phyloP scores from a whole-genome alignment of 2,329 filamentous ascomycete genomes.

The Fusarium sp. region DNA sequence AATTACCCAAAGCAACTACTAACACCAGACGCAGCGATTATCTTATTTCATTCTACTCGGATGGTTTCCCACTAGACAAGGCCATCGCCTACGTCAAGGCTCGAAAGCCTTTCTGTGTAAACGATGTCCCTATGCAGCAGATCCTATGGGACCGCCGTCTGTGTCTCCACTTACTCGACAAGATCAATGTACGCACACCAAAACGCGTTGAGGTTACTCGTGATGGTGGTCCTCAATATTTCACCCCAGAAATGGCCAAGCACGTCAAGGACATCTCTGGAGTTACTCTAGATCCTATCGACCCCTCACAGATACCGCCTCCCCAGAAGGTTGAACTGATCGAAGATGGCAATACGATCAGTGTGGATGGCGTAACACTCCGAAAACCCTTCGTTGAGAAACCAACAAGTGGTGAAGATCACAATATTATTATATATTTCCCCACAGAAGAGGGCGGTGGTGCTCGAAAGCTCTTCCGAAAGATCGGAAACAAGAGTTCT shows the following conservation, averaged over 20 bases:
- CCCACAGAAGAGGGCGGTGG: constrained; percentile 88
- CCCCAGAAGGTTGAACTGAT: constrained; percentile 84
- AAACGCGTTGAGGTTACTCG: constrained; percentile 90
- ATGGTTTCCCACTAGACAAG: constrained; percentile 96
- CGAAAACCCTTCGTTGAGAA: constrained; percentile 98
- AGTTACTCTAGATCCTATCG: constrained; percentile 77
- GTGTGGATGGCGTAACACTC: constrained; percentile 85
- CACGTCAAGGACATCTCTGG: constrained; percentile 86
- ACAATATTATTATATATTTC: constrained; percentile 99
- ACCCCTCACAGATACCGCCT: constrained; percentile 71
- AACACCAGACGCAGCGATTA: constrained; percentile 74
- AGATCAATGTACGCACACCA: constrained; percentile 90
- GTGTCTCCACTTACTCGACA: constrained; percentile 88
- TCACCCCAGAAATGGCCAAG: constrained; percentile 83
- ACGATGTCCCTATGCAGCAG: constrained; percentile 97
- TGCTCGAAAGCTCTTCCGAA: constrained; percentile 91
- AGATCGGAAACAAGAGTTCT: constrained; percentile 99
- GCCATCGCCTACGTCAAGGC: constrained; percentile 95
- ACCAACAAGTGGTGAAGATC: constrained; percentile 96
- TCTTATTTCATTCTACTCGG: constrained; percentile 97
- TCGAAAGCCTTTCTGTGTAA: constrained; percentile 96
- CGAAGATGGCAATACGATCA: constrained; percentile 89
- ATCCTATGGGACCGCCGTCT: constrained; percentile 95
- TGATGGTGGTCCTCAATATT: constrained; percentile 86
- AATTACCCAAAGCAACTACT: constrained; percentile 44